A percentile compares a stretch with the other conserved stretches of the same genome.
phyloP scores from a whole-genome alignment of 2,329 filamentous ascomycete genomes.

The Cordyceps fumosorosea region DNA sequence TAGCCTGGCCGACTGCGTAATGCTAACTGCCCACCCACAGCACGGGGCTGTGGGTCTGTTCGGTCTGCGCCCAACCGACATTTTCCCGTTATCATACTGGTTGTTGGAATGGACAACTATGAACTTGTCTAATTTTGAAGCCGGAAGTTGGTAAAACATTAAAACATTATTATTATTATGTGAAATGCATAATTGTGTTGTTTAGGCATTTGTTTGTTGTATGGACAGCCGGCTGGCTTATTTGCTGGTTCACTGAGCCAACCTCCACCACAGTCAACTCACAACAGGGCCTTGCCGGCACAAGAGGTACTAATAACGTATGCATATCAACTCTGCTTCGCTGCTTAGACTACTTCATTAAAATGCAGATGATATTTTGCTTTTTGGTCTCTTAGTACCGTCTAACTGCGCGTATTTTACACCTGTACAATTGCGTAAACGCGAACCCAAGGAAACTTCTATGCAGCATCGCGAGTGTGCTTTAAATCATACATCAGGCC shows the following conservation, averaged over 20 bases:
- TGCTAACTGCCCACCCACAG: no score
- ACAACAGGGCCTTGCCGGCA: no score
- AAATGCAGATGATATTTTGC: conserved; percentile 13
- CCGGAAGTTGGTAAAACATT: background rate
- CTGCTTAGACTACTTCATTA: no score
- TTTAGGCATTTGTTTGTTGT: background rate
- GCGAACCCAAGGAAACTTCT: conserved; percentile 42
- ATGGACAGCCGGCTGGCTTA: background rate
- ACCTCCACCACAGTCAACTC: background rate
- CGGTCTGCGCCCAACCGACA: conserved; percentile 9
- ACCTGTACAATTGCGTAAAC: conserved; percentile 43
- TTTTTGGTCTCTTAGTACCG: conserved; percentile 21
- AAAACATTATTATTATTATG: background rate
- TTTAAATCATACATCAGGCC: conserved; percentile 33
- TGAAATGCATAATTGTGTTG: no score
- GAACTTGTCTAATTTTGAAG: background rate
- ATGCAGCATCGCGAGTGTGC: conserved; percentile 39
- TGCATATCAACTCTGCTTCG: no score
- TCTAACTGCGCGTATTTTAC: conserved; percentile 49
- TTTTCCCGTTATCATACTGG: conserved; percentile 4
- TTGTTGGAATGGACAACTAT: background rate
- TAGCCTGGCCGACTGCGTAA: conserved; percentile 10
- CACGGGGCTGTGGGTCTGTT: conserved; percentile 20
- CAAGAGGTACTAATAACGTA: no score
- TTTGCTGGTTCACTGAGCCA: background rate